Conservation (phyloP, 345 rosid genomes). For the Populus nigra region DNA sequence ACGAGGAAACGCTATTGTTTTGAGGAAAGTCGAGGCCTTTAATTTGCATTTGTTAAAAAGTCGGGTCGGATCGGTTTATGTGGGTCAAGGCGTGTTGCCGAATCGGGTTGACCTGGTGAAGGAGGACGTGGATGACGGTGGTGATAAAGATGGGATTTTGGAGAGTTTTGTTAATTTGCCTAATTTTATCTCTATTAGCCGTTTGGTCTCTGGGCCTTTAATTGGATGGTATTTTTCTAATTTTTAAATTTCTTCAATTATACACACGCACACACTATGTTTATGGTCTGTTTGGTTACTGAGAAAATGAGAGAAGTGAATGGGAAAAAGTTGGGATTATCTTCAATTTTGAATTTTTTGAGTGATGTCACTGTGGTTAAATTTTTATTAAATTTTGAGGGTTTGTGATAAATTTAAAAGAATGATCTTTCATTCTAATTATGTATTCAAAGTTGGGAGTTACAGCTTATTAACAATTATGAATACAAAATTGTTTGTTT, state of each 20-base stretch:
- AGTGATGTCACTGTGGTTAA: no score
- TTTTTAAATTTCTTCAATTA: neutral
- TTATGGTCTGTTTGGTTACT: neutral
- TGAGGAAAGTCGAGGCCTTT: constrained; percentile 55
- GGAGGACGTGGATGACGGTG: constrained; percentile 6
- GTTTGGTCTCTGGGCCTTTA: constrained; percentile 82
- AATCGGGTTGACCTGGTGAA: constrained; percentile 12
- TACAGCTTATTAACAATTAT: no score
- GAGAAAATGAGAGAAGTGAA: no score
- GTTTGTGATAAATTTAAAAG: no score
- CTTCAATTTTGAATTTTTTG: no score
- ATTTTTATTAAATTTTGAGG: no score
- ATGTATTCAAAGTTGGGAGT: no score
- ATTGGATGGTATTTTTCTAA: constrained; percentile 63
- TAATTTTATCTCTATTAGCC: constrained; percentile 66
- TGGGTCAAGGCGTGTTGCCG: constrained; percentile 13
- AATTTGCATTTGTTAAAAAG: constrained; percentile 32
- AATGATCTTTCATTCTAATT: no score
- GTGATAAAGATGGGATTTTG: constrained; percentile 25
- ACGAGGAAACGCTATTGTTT: constrained; percentile 43
- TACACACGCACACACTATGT: no score
- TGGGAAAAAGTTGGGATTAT: no score
- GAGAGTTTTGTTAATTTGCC: constrained; percentile 74
- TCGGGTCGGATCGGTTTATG: constrained; percentile 21
- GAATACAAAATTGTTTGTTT: no score